phyloP scores from a whole-genome alignment of 805 yeast species.

The Yarrowia hollandica region DNA sequence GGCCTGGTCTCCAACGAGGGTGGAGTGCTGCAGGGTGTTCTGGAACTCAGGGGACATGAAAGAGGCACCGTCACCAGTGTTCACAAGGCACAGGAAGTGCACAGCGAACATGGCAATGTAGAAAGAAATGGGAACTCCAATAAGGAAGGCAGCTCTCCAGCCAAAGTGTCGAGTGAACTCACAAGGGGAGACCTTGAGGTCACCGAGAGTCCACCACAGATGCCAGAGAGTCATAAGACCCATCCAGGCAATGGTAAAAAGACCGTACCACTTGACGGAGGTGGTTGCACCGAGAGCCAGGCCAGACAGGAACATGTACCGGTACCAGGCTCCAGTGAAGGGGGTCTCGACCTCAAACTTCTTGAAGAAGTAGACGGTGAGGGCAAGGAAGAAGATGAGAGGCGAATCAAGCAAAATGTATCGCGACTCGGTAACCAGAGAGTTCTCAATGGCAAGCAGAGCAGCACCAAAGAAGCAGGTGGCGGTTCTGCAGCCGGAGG shows the following conservation, averaged over 20 bases:
- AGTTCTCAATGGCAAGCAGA: slow-evolving; percentile 61
- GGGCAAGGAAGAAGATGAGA: slow-evolving; percentile 45
- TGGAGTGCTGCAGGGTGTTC: slow-evolving; percentile 52
- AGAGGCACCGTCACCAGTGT: slow-evolving; percentile 60
- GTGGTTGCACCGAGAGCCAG: slow-evolving; percentile 55
- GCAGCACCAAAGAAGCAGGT: slow-evolving; percentile 54
- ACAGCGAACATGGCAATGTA: slow-evolving; percentile 58
- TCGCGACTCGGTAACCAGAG: slow-evolving; percentile 63
- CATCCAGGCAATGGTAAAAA: slow-evolving; percentile 67
- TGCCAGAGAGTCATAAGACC: slow-evolving; percentile 50
- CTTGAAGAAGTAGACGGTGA: slow-evolving; percentile 55
- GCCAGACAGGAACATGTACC: slow-evolving; percentile 49
- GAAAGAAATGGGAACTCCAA: slow-evolving; percentile 57
- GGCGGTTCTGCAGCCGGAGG: slow-evolving; percentile 53
- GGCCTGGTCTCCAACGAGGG: slow-evolving; percentile 48
- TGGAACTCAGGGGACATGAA: slow-evolving; percentile 69
- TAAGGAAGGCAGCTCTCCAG: slow-evolving; percentile 46
- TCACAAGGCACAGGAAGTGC: slow-evolving; percentile 51
- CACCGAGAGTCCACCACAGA: slow-evolving; percentile 72
- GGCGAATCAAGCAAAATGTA: slow-evolving; percentile 51
- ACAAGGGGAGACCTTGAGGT: slow-evolving; percentile 50
- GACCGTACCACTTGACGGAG: slow-evolving; percentile 71
- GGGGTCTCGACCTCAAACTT: slow-evolving; percentile 50
- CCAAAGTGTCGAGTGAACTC: slow-evolving; percentile 47
- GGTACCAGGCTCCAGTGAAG: slow-evolving; percentile 55